Percentiles rank a stretch among this genome's conserved stretches.
Evolutionary conservation across 139 green algal species (phyloP).

Genomic region (Coccomyxa sp.): DNA sequence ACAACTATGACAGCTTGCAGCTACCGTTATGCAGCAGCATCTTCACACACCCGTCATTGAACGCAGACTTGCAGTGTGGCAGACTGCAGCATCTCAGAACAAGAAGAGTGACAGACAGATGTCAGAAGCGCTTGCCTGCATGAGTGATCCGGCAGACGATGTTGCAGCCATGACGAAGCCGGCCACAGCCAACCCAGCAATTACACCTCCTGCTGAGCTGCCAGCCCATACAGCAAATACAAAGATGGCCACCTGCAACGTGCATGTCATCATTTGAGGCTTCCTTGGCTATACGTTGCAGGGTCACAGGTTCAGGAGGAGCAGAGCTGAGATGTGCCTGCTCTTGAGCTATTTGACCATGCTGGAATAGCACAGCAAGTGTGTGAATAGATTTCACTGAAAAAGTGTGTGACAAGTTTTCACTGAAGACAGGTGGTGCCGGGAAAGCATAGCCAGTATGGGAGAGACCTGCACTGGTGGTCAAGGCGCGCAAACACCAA

Average conservation of each 20-base stretch:
- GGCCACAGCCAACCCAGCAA: slow-evolving; percentile 20
- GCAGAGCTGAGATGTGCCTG: neutral
- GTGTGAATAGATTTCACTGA: neutral
- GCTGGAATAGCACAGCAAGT: neutral
- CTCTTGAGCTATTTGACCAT: neutral
- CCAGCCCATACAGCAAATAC: slow-evolving; percentile 40
- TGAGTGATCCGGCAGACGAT: slow-evolving; percentile 15
- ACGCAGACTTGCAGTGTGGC: neutral
- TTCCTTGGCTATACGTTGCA: no score
- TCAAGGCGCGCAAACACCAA: neutral
- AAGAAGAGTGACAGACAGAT: neutral
- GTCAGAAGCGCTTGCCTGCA: slow-evolving; percentile 15
- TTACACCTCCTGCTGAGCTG: slow-evolving; percentile 16
- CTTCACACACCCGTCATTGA: neutral
- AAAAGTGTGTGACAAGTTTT: neutral
- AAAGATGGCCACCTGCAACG: slow-evolving; percentile 46
- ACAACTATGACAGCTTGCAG: no score
- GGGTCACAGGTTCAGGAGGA: neutral
- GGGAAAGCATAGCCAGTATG: no score
- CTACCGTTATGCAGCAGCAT: no score
- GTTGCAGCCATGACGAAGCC: slow-evolving; percentile 33
- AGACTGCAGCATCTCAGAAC: no score
- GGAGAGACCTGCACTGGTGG: neutral
- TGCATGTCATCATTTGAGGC: no score
- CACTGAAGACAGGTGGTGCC: no score